Evolutionary conservation across 345 rosid genomes (phyloP), one percentile per base, ranked within the genome.

Genomic region (Brassica incana): DNA sequence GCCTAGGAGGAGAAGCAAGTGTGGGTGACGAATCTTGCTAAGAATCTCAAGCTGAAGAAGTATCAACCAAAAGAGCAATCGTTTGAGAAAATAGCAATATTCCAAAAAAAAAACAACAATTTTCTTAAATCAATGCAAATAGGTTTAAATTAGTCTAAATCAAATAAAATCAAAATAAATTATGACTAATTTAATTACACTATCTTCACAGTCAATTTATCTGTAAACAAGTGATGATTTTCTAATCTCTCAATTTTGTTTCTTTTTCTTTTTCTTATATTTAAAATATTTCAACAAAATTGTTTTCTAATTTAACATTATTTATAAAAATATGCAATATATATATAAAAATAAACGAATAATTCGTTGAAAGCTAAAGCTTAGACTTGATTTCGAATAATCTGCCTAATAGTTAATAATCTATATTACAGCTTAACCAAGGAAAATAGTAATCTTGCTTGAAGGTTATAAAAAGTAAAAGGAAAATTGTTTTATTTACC

Each of bases 1-100:
- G 56, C 98, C 98, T 4, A 94, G 83, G 78, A 94, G 98, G 50
- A 92, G 91, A 75, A 94, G 90, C 86, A 94, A 84, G 88, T 94
- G 93, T 5, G 97, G 98, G 71, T 94, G 98, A 6, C 87, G 92
- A 63, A 89, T 87, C 85, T 84, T 90, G 87, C 97, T 90, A 77
- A 94, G 84, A 67, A 94, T 82, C 78, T 92, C 95, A 50, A 94
- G 87, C 98, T 94, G 94, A 69, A 86, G 67, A 59, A 15, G 33
- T 50, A 48, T 62, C 29, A 62, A 12, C 3, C 3, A 73, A 54
- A 73, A 71, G 29, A 61, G 2, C 64, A 25, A 59, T 6, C 33
- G 65, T 40, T 40, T 54, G 10, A 54, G 11, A 54, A 54, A 54
- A 67, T 5, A 8, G 38, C 32, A 18, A 3, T 4, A 3, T 48